Evolutionary conservation across 371 early-diverging fungal genomes (phyloP).

Genomic region (Rhizomucor pusillus): DNA sequence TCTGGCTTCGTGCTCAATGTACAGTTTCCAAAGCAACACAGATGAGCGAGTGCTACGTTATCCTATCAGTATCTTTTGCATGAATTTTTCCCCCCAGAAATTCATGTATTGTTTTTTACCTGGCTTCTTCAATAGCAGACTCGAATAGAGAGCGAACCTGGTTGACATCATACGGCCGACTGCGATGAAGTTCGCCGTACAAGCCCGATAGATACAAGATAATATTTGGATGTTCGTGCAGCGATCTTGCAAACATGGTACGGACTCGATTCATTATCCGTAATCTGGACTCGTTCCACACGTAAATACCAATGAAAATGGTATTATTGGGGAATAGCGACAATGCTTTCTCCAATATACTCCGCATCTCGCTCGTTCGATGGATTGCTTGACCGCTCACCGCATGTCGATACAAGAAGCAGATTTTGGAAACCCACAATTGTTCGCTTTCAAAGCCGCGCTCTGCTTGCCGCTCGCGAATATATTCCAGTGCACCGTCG

Average conservation of each 20-base stretch:
- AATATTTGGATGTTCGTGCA: slow-evolving; percentile 7
- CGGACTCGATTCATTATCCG: slow-evolving; percentile 67
- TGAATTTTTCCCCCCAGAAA: not conserved
- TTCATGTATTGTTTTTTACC: slow-evolving; percentile 19
- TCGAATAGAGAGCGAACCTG: slow-evolving; percentile 62
- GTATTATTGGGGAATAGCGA: slow-evolving; percentile 59
- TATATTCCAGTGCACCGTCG: slow-evolving; percentile 44
- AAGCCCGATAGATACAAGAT: slow-evolving; percentile 37
- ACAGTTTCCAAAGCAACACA: slow-evolving; percentile 58
- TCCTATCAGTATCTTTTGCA: not conserved
- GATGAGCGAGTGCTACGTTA: slow-evolving; percentile 43
- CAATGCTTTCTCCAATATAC: slow-evolving; percentile 44
- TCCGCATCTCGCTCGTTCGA: slow-evolving; percentile 52
- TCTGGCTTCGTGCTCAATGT: slow-evolving; percentile 57
- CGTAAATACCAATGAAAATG: slow-evolving; percentile 54
- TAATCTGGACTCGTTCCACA: slow-evolving; percentile 67
- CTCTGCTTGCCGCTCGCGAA: slow-evolving; percentile 34
- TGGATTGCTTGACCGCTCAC: slow-evolving; percentile 27
- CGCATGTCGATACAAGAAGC: slow-evolving; percentile 45
- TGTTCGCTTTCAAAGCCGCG: slow-evolving; percentile 40
- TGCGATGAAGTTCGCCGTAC: slow-evolving; percentile 62
- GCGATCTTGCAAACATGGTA: slow-evolving; percentile 34
- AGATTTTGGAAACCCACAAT: slow-evolving; percentile 42
- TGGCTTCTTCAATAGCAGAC: slow-evolving; percentile 49
- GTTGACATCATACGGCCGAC: slow-evolving; percentile 52